Percentiles rank a stretch among this genome's conserved stretches.
Conservation (phyloP, 108 stramenopile genomes). For the Discostella stelligeroides region DNA sequence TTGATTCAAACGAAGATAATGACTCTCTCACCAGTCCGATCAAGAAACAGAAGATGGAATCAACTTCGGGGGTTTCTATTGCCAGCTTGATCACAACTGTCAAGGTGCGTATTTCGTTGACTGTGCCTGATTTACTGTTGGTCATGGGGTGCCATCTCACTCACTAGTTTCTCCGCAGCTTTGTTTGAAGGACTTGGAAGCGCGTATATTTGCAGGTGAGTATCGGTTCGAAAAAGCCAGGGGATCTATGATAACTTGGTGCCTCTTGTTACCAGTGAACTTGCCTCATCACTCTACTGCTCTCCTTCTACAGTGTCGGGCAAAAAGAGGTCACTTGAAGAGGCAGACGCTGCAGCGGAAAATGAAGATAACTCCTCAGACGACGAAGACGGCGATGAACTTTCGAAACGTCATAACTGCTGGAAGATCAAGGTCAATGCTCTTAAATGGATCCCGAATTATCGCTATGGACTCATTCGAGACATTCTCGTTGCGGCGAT, state of each 20-base stretch:
- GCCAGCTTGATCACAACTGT: conserved; percentile 53
- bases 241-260: too few relatives aligned
- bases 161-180: conserved; percentile 6
- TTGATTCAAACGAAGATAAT: conserved; percentile 13
- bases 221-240: too few relatives aligned
- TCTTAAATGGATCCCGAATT: conserved; percentile 54
- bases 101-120: conserved; percentile 47
- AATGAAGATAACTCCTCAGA: conserved; percentile 57
- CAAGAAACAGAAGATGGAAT: conserved; percentile 31
- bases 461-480: conserved; percentile 56
- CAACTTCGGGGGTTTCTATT: conserved; percentile 17
- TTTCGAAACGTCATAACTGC: conserved; percentile 42
- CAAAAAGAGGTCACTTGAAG: conserved; percentile 61
- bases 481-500: conserved; percentile 72
- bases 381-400: conserved; percentile 54
- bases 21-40: conserved; percentile 1
- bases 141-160: too few relatives aligned
- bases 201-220: conserved; percentile 37
- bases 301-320: conserved; percentile 60
- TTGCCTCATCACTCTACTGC: neutral
- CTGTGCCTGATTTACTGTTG: neutral
- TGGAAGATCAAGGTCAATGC: conserved; percentile 80
- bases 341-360: conserved; percentile 70
- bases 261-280: too few relatives aligned
- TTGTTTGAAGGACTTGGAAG: conserved; percentile 38